Percentiles rank a stretch among this genome's conserved stretches.
Evolutionary conservation across 305 asterid species (phyloP).

Genomic region (Rubia occidens): DNA sequence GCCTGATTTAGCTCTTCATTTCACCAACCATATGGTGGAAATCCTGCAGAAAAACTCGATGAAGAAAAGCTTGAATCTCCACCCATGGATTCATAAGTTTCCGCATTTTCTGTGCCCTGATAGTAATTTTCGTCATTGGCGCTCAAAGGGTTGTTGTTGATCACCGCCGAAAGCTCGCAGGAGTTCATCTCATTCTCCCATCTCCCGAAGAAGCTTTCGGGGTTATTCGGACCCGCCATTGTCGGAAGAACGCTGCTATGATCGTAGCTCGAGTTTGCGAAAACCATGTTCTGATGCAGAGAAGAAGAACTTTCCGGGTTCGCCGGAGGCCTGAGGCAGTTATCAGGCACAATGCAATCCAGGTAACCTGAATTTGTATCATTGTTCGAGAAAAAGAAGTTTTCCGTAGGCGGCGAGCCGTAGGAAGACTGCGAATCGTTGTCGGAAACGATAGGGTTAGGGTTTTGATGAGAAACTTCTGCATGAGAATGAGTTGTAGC

Average conservation of each 20-base stretch:
- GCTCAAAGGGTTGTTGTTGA: slow-evolving; percentile 18
- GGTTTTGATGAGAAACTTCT: slow-evolving; percentile 13
- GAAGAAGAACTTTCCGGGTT: slow-evolving; percentile 8
- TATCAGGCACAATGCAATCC: slow-evolving; percentile 76
- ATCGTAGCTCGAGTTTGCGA: slow-evolving; percentile 18
- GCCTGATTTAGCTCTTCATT: neutral
- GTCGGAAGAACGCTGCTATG: neutral
- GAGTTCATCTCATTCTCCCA: slow-evolving; percentile 35
- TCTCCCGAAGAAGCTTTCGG: slow-evolving; percentile 21
- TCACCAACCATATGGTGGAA: slow-evolving; percentile 40
- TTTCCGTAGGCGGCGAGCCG: slow-evolving; percentile 29
- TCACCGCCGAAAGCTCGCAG: slow-evolving; percentile 69
- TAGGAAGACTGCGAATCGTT: slow-evolving; percentile 31
- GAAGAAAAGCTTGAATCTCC: slow-evolving; percentile 16
- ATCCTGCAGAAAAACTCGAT: slow-evolving; percentile 26
- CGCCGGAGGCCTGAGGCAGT: slow-evolving; percentile 47
- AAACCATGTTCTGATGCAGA: neutral
- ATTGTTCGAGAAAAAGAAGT: slow-evolving; percentile 24
- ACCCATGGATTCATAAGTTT: slow-evolving; percentile 21
- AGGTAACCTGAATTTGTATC: slow-evolving; percentile 60
- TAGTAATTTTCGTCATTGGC: slow-evolving; percentile 9
- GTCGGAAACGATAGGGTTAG: slow-evolving; percentile 18
- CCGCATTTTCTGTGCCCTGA: slow-evolving; percentile 17
- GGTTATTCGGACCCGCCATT: slow-evolving; percentile 12
- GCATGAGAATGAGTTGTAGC: slow-evolving; percentile 15